Evolutionary conservation across 1,284 basidiomycete species (phyloP), one percentile per base, ranked within the genome.

Genomic region (Sporisorium graminicola): DNA sequence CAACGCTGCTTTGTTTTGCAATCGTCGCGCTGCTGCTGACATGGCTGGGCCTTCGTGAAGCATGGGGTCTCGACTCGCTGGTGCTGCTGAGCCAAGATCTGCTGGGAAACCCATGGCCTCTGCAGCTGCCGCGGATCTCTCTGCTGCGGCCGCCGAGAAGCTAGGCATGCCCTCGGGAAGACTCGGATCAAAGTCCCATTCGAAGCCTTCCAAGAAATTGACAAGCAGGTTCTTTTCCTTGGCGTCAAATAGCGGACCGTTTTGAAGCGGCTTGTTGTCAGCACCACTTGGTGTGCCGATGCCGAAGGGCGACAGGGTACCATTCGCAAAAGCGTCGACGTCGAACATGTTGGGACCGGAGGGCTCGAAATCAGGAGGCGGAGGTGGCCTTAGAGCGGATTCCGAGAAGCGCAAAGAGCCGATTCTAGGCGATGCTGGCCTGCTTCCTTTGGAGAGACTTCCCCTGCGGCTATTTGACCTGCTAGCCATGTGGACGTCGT

Each of bases 111-210:
- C 74, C 50, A 67, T 60, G 0, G 70, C 66, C 29, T 73, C 63
- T 26, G 74, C 74, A 16, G 66, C 65, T n/a, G 63, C 57, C n/a
- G 59, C 57, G 27, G 65, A 65, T 9, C 74, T 65, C 20, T 77
- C 74, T 24, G 77, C 77, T 16, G 73, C 69, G 14, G 79, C 80
- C 2, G 78, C 77, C 8, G 80, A 78, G 60, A 83, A 83, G 61
- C 76, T 78, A 1, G 81, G 81, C 78, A 83, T 74, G 14, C 78
- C 76, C 27, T 79, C 74, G 3, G 81, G 81, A 12, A 83, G 55
- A 13, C 64, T 67, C 1, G 81, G 81, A 43, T 83, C 78, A 62
- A 83, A 83, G 46, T 83, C 79, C 75, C 77, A 82, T 44, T 83
- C 79, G 43, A 83, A 82, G 10, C 80, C 76, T 53, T 77, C 73